Evolutionary conservation across 495 filamentous ascomycete genomes (phyloP), one percentile per base, ranked within the genome.

Genomic region (Penicillium diatomitis): DNA sequence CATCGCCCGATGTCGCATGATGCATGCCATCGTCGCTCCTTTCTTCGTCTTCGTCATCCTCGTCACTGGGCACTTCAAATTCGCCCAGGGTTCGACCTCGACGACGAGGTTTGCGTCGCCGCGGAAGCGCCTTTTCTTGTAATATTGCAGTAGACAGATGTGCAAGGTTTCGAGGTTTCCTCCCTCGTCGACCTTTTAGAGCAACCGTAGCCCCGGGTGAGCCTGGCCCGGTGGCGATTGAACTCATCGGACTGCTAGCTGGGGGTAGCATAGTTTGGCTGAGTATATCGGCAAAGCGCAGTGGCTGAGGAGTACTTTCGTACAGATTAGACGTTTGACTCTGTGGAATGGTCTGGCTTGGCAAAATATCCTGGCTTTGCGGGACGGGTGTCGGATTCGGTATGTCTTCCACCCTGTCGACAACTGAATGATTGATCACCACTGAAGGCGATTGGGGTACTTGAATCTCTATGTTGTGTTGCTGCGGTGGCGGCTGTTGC

Each of bases 211-310:
- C 65, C 4, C 44, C 32, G 3, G 58, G 57, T n/a, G 55, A 49
- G 8, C 37, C 36, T 31, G 35, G 34, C 4, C 45, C 32, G 9
- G 41, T 41, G 32, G 51, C 34, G 27, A 36, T 38, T 10, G 60
- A 56, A 9, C 46, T 38, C 47, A 51, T 68, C 70, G 62, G 52
- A 33, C 74, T 78, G 49, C 76, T 80, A 46, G 61, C 51, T 3
- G 79, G 79, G 4, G 72, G 73, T 34, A 67, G 72, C 73, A 78
- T 70, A 1, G 74, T 79, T 50, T 73, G 69, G 47, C 70, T 79
- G 33, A 69, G 55, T 5, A 60, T 45, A 49, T 72, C 70, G 5
- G 66, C 52, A n/a, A 63, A 67, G 37, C 49, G 46, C 8, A 43
- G 28, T 6, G 52, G 44, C 6, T 36, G 51, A 6, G 45, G 54